Evolutionary conservation across 768 basidiomycete genomes (phyloP), one percentile per base, ranked within the genome.

Genomic region (Ramaria sp.): DNA sequence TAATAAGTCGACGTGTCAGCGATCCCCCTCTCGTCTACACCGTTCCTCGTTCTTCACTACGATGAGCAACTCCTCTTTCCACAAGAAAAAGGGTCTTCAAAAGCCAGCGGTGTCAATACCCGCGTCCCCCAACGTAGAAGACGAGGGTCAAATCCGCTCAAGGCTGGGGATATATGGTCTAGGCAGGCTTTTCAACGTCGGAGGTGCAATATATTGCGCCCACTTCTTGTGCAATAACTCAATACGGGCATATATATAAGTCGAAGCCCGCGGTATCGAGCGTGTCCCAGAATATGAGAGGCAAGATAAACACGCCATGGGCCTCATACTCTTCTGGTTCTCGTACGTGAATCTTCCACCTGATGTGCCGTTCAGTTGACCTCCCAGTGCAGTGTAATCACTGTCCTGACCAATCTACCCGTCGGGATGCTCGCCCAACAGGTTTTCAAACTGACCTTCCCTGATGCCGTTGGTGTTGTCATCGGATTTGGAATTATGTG

Each of bases 261-360:
- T 80, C 19, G 79, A 81, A 64, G 78, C 77, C 4, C 67, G 76
- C 64, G 79, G 79, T 19, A 74, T 81, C 6, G 79, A 79, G 59
- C 74, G 79, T 12, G 75, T 80, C 0, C 76, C 75, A 15, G 79
- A 80, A 62, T 65, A 74, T 57, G 72, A 78, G 65, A 62, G 76
- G 59, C 72, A 74, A 52, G 66, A 59, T 0, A 75, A 74, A 57
- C 72, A 76, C 57, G 61, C 68, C 13, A 17, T 59, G 22, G 7
- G 38, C 37, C 13, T 39, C 38, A 19, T 42, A 43, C 19, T 57
- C 41, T 27, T 7, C 13, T 59, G 39, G 53, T 56, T 60, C 42
- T 51, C 33, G 33, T 47, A 54, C 24, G 7, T 58, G 53, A 11
- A 24, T n/a, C 30, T 30, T 48, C 9, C 20, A 22, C 6, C 30